Evolutionary conservation across 2,329 filamentous ascomycete genomes (phyloP).

Genomic region (Raffaelea albimanens): DNA sequence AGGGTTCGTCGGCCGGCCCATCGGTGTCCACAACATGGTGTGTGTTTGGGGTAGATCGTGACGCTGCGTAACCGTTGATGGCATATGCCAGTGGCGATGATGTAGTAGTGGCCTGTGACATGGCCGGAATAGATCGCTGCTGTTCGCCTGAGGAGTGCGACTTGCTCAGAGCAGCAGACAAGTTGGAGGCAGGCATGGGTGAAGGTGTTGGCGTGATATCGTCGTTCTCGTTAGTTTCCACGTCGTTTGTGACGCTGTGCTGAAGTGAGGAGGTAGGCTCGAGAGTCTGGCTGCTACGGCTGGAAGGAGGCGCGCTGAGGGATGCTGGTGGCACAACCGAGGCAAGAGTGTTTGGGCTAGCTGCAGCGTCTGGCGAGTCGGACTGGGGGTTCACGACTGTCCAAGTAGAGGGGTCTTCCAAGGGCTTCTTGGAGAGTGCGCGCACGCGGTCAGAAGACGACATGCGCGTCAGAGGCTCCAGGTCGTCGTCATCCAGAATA

Average conservation of each 20-base stretch:
- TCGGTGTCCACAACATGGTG: constrained; percentile 4
- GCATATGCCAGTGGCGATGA: too few species aligned
- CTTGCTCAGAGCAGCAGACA: not conserved
- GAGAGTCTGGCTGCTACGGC: too few species aligned
- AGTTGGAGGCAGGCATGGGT: not conserved
- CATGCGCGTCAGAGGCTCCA: constrained; percentile 23
- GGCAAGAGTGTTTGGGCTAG: too few species aligned
- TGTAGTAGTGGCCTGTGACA: not conserved
- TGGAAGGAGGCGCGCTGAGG: too few species aligned
- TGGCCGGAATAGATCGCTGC: not conserved
- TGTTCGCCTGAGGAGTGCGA: not conserved
- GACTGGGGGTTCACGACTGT: constrained; percentile 21
- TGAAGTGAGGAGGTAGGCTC: too few species aligned
- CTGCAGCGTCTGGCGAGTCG: not conserved
- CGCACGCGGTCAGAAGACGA: constrained; percentile 28
- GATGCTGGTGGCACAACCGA: too few species aligned
- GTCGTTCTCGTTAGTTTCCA: not conserved
- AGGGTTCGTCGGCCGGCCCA: constrained; percentile 7
- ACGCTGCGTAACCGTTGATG: too few species aligned
- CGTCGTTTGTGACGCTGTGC: not conserved
- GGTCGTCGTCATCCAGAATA: constrained; percentile 20
- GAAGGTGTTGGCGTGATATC: not conserved
- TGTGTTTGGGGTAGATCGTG: not conserved
- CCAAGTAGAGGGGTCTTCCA: constrained; percentile 25
- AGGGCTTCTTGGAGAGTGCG: constrained; percentile 23